A percentile compares a stretch with the other conserved stretches of the same genome.
phyloP scores from a whole-genome alignment of 495 filamentous ascomycete genomes.

The Talaromyces proteolyticus region DNA sequence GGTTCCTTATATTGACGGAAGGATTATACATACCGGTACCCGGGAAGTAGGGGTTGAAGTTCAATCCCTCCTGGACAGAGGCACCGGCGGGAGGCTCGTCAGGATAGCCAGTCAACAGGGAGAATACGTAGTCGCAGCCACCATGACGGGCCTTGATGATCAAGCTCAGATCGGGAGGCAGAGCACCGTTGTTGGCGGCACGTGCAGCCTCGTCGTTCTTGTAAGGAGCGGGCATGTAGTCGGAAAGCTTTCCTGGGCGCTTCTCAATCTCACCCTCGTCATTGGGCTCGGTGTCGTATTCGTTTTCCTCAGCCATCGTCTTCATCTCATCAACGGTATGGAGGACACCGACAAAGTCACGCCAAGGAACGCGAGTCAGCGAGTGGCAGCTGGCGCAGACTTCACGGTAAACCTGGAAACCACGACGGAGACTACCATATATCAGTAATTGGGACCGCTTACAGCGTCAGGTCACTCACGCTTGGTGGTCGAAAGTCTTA shows the following conservation, averaged over 20 bases:
- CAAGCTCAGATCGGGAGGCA: slow-evolving; percentile 95
- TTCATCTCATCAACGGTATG: slow-evolving; percentile 98
- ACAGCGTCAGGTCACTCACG: slow-evolving; percentile 53
- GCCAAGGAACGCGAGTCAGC: slow-evolving; percentile 88
- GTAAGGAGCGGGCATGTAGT: slow-evolving; percentile 94
- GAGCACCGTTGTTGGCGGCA: slow-evolving; percentile 95
- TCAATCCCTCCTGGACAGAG: slow-evolving; percentile 73
- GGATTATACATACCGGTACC: slow-evolving; percentile 68
- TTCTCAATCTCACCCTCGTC: slow-evolving; percentile 97
- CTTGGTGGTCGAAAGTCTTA: slow-evolving; percentile 94
- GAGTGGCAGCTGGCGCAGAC: slow-evolving; percentile 98
- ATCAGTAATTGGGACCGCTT: slow-evolving; percentile 26
- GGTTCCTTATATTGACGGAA: no score
- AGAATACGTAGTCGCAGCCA: slow-evolving; percentile 98
- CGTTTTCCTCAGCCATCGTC: slow-evolving; percentile 92
- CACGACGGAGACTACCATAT: slow-evolving; percentile 77
- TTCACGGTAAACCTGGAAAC: slow-evolving; percentile 99
- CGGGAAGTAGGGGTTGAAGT: slow-evolving; percentile 99
- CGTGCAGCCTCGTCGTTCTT: slow-evolving; percentile 98
- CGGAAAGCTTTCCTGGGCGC: slow-evolving; percentile 95
- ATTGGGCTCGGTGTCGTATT: slow-evolving; percentile 98
- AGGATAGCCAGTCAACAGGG: slow-evolving; percentile 93
- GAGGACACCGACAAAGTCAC: slow-evolving; percentile 80
- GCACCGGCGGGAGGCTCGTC: slow-evolving; percentile 92
- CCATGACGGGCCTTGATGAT: slow-evolving; percentile 97